Percentiles rank a stretch among this genome's conserved stretches.
phyloP scores from a whole-genome alignment of 2,329 filamentous ascomycete species.

The Claviceps capensis region DNA sequence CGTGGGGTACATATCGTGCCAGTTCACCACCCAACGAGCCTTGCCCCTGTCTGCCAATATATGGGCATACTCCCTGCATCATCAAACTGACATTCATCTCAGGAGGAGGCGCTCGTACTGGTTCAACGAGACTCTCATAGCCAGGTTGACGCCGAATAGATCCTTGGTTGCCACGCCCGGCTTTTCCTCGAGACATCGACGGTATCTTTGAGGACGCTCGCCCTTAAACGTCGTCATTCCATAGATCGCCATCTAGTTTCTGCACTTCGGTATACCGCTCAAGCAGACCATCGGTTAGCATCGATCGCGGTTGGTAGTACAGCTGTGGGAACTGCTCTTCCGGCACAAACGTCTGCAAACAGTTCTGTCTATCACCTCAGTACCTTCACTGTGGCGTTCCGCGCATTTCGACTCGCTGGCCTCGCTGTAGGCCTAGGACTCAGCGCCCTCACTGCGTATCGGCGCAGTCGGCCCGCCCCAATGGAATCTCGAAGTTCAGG shows the following conservation, averaged over 20 bases:
- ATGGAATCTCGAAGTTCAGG: slow-evolving; percentile 20
- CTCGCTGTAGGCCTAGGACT: slow-evolving; percentile 45
- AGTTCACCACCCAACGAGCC: neutral
- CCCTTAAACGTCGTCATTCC: neutral
- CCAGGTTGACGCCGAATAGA: neutral
- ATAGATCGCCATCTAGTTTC: neutral
- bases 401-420: slow-evolving; percentile 39
- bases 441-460: slow-evolving; percentile 41
- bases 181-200: neutral
- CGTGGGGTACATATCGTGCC: slow-evolving; percentile 1
- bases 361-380: neutral
- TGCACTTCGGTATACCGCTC: neutral
- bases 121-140: neutral
- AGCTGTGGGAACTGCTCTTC: neutral
- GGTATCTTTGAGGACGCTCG: neutral
- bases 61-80: neutral
- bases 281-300: neutral
- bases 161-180: neutral
- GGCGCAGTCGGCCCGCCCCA: slow-evolving; percentile 28
- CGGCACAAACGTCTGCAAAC: neutral
- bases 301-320: neutral
- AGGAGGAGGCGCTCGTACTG: neutral
- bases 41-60: neutral
- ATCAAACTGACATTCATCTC: neutral
- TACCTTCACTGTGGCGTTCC: slow-evolving; percentile 36